Percentiles rank a stretch among this genome's conserved stretches.
These are phyloP conservation scores for Xylariaceae sp. DNA, from an alignment of 2,329 filamentous ascomycete species.

Conservation along the genomic window DNA sequence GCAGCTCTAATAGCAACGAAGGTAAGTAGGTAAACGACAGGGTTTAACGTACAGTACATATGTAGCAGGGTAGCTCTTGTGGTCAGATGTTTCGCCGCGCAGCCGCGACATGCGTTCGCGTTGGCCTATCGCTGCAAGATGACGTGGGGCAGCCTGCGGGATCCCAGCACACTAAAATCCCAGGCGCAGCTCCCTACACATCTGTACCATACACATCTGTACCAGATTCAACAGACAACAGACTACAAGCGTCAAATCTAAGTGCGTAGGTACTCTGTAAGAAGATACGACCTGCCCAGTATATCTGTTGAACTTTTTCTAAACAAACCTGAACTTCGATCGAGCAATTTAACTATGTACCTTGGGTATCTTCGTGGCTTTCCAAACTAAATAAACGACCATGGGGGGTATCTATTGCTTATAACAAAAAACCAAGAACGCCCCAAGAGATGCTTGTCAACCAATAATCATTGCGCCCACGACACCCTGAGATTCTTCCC, in stretches of 20 bases:
- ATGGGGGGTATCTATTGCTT: neutral
- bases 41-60: slow-evolving; percentile 9
- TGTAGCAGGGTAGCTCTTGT: too few species aligned
- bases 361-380: neutral
- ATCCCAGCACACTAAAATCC: slow-evolving; percentile 12
- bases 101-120: slow-evolving; percentile 18
- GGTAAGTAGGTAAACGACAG: slow-evolving; percentile 14
- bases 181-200: neutral
- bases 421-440: neutral
- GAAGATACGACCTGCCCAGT: too few species aligned
- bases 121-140: slow-evolving; percentile 29
- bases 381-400: neutral
- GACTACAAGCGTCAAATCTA: too few species aligned
- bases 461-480: slow-evolving; percentile 32
- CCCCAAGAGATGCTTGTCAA: neutral
- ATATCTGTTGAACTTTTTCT: too few species aligned
- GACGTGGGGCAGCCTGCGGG: slow-evolving; percentile 29
- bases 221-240: too few species aligned
- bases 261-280: too few species aligned
- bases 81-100: slow-evolving; percentile 17
- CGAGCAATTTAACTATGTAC: too few species aligned
- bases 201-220: neutral
- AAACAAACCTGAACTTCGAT: too few species aligned
- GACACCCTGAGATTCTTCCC: slow-evolving; percentile 37
- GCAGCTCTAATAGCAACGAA: slow-evolving; percentile 4